Evolutionary conservation across 371 early-diverging fungal genomes (phyloP), one percentile per base, ranked within the genome.

Genomic region (Smittium culicis): DNA sequence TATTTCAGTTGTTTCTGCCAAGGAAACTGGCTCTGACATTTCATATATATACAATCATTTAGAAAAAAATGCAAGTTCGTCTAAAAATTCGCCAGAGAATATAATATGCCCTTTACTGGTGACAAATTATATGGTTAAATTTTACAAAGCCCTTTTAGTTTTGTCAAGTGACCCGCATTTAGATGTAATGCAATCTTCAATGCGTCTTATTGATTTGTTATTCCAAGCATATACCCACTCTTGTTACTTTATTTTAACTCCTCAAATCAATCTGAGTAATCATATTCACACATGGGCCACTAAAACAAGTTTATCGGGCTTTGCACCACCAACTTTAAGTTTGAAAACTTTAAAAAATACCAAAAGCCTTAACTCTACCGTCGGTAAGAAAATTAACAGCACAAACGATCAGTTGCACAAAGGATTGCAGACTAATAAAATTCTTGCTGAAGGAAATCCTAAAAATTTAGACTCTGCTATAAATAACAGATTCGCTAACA

Each of bases 171-270:
- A 77, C 34, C 66, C 69, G 45, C 78, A 77, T 33, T 69, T 75
- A 1, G 77, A 77, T 56, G 77, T 77, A 24, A 55, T 69, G 35
- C 67, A 63, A 45, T 33, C 57, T 17, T 76, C 77, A 16, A 69
- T 67, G 54, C 69, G 71, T n/a, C 63, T 70, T 0, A 67, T 72
- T 66, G 77, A 77, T 35, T 58, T 65, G n/a, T 57, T 77, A 45
- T 66, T 77, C 69, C 78, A 77, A 67, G 69, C 70, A 65, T 76
- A 76, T 25, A 71, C 69, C 32, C 76, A 74, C 54, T 76, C 76
- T 31, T 68, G 59, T 28, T 29, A 28, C 16, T 77, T 69, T 33
- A 61, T 73, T 24, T 67, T 62, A 1, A 35, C 29, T 11, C 28
- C 27, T 33, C 64, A 64, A 24, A 54, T 29, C 16, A 29, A 54